phyloP scores from a whole-genome alignment of 2,329 filamentous ascomycete species.

The Lecanicillium sp. region DNA sequence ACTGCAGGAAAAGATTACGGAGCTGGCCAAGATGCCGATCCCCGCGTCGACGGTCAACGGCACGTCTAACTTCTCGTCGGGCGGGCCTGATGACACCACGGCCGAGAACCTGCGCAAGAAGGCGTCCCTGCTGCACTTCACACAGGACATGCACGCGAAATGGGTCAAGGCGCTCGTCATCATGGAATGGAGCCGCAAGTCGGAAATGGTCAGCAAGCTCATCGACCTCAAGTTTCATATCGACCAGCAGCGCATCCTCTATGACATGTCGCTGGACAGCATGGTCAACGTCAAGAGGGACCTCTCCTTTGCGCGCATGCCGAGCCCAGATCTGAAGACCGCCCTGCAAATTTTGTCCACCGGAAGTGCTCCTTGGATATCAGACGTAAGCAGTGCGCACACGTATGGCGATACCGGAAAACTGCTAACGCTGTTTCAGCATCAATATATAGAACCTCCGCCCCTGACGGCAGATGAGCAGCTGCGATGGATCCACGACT shows the following conservation, averaged over 20 bases:
- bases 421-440: conserved; percentile 42
- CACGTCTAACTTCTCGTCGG: conserved; percentile 30
- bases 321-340: conserved; percentile 85
- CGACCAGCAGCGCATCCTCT: conserved; percentile 54
- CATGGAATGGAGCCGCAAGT: conserved; percentile 80
- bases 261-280: conserved; percentile 53
- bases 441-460: conserved; percentile 71
- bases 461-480: conserved; percentile 66
- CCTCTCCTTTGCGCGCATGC: conserved; percentile 66
- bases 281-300: conserved; percentile 68
- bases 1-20: conserved; percentile 62
- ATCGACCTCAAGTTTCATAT: conserved; percentile 82
- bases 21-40: conserved; percentile 63
- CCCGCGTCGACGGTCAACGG: conserved; percentile 46
- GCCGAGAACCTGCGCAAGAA: conserved; percentile 71
- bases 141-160: conserved; percentile 71
- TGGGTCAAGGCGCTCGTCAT: conserved; percentile 93
- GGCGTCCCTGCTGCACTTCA: conserved; percentile 65
- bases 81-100: conserved; percentile 49
- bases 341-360: conserved; percentile 79
- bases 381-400: conserved; percentile 53
- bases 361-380: conserved; percentile 70
- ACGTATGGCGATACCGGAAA: not conserved
- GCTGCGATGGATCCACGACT: conserved; percentile 66
- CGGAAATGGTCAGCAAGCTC: conserved; percentile 72